Conservation (phyloP, 1,284 basidiomycete species). For the Cutaneotrichosporon daszewskae region DNA sequence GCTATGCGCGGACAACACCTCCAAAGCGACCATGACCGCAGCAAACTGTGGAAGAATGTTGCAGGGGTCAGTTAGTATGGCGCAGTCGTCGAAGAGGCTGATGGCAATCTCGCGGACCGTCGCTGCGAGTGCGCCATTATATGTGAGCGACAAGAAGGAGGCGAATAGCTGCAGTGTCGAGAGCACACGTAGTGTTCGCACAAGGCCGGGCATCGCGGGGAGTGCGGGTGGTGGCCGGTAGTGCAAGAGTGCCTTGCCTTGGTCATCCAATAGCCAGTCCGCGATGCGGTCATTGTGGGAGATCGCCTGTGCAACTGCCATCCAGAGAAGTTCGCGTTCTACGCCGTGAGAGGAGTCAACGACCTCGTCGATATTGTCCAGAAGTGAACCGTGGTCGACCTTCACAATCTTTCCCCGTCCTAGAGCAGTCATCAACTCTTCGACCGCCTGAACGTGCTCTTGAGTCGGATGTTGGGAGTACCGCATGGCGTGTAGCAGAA, state of each 20-base stretch:
- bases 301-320: slow-evolving; percentile 23
- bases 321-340: slow-evolving; percentile 38
- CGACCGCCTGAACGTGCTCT: slow-evolving; percentile 23
- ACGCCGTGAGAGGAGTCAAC: slow-evolving; percentile 20
- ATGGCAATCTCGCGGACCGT: no score
- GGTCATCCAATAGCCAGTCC: slow-evolving; percentile 25
- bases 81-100: no score
- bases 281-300: slow-evolving; percentile 15
- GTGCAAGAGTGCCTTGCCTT: slow-evolving; percentile 20
- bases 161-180: slow-evolving; percentile 20
- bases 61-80: no score
- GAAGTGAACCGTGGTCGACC: slow-evolving; percentile 19
- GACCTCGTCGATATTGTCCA: slow-evolving; percentile 11
- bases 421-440: slow-evolving; percentile 23
- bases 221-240: slow-evolving; percentile 30
- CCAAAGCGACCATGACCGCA: no score
- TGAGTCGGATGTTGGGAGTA: slow-evolving; percentile 13
- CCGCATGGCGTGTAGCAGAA: slow-evolving; percentile 28
- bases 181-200: slow-evolving; percentile 24
- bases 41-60: no score
- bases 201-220: slow-evolving; percentile 26
- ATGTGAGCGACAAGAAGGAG: no score
- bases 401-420: slow-evolving; percentile 25
- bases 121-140: no score
- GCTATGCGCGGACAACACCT: no score